Base-by-base conservation (phyloP, 1,139 yeast species). In the Yamadazyma dushanensis region DNA sequence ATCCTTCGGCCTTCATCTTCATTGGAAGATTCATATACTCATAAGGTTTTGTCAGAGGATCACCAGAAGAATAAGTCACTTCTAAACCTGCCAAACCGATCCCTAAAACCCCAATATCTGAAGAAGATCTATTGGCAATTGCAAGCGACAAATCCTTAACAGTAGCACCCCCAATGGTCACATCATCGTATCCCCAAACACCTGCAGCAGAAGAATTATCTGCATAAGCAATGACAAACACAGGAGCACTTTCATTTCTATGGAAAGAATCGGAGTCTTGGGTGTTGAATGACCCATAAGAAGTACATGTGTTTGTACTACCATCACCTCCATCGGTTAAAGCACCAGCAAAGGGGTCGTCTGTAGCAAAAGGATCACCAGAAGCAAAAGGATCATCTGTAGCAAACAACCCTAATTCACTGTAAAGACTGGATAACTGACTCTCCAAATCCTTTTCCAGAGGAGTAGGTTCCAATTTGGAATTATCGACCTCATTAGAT, bases 201-300 rank as follows among this genome's bases (percentile, higher is more conserved):
- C 78, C 81, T 15, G 53, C 47, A 2, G 85, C 83, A 51, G 56
- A 68, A 17, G 83, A 63, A 8, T 54, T 50, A 51, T 82, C 88
- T 21, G 78, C 85, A 51, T 83, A 84, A 2, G 31, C 34, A 32
- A 48, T 42, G 3, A n/a, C 15, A 32, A 47, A 52, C 3, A 74
- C 73, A 34, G 83, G 60, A 30, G 40, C 43, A 22, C 40, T 22
- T 1, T 34, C 32, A 32, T 43, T 43, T 10, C 30, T 33, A 16
- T 36, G 21, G 33, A 35, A 44, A 11, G 44, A 19, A 8, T 39
- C 36, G 5, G 48, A 44, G 8, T 34, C 29, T n/a, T 35, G 38
- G 16, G 34, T 24, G 19, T 36, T 37, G 34, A 39, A 44, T 16
- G 40, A 34, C 9, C 47, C 48, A 16, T 35, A 32, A 4, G 36